These are phyloP conservation scores for Rhizopogon hawkerae DNA, from an alignment of 1,284 basidiomycete species.

Conservation along the genomic window DNA sequence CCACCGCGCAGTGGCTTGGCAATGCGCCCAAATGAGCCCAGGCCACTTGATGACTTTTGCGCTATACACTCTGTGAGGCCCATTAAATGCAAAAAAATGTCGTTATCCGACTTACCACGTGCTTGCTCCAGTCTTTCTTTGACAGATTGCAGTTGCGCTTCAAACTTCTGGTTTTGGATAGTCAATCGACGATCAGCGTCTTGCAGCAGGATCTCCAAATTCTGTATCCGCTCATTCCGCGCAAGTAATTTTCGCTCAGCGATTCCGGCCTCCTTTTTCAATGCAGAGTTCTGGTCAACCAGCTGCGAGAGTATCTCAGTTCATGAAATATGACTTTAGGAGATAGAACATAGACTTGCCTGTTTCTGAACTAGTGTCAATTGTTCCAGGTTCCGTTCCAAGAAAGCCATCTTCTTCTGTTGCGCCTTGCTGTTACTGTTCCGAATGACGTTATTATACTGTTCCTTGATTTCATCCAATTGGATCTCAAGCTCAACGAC, in stretches of 20 bases:
- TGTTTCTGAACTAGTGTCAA: constrained; percentile 96
- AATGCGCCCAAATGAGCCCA: constrained; percentile 80
- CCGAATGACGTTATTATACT: constrained; percentile 97
- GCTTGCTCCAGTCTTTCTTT: constrained; percentile 89
- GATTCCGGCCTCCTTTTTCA: constrained; percentile 97
- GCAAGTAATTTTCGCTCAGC: constrained; percentile 95
- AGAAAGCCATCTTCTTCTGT: constrained; percentile 98
- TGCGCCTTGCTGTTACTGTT: constrained; percentile 98
- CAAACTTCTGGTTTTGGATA: constrained; percentile 92
- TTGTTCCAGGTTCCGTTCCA: constrained; percentile 96
- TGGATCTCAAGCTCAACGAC: constrained; percentile 99
- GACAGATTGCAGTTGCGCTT: constrained; percentile 84
- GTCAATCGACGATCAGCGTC: constrained; percentile 90
- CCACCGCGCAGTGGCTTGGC: constrained; percentile 95
- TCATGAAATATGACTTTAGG: constrained; percentile 2
- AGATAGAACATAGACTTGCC: constrained; percentile 35
- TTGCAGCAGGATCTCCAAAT: constrained; percentile 84
- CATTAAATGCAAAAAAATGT: constrained; percentile 5
- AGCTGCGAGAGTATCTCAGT: constrained; percentile 46
- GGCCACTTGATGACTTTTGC: constrained; percentile 62
- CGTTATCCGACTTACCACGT: constrained; percentile 54
- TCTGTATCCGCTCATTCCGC: constrained; percentile 95
- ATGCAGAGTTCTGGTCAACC: constrained; percentile 94
- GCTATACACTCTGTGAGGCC: constrained; percentile 36
- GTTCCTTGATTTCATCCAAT: constrained; percentile 96